Evolutionary conservation across 192 early-diverging fungal genomes (phyloP), one percentile per base, ranked within the genome.

Genomic region (Gamsiella multidivaricata): DNA sequence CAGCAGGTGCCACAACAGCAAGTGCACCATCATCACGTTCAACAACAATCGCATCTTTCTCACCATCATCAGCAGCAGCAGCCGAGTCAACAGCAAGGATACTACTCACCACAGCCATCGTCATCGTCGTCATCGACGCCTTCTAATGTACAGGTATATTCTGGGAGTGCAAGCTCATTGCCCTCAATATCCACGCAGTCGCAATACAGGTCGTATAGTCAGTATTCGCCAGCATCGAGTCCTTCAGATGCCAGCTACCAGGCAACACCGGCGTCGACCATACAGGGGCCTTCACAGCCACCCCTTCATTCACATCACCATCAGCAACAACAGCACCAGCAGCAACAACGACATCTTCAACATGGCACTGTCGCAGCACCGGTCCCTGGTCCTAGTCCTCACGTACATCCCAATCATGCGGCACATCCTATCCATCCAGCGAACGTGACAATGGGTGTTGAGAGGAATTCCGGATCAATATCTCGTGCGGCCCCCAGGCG

Each of bases 181-280:
- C 65, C 73, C 20, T 28, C 73, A 17, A 78, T 78, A 26, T 63
- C 74, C 3, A 51, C 60, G 5, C 74, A 78, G 29, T 49, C 74
- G 7, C 66, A 68, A n/a, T 78, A 49, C 47, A 29, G 74, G 9
- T 31, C 52, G 3, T 69, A 78, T 36, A 36, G 54, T 11, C 70
- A 63, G 36, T 73, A 73, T 49, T 65, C 70, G 2, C 70, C 61
- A 29, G 60, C 52, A 41, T 45, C 64, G 7, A 55, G 56, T 23
- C 32, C 74, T 0, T 41, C 56, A 36, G 74, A 78, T 22, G n/a
- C 60, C 2, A 29, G 29, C 7, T 58, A 65, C 20, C 62, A 55
- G 37, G 20, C 36, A 12, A 34, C 54, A 45, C 33, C 61, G 9
- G 15, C 42, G 8, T 9, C 33, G 0, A 12, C 61, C 22, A 9